These are phyloP conservation scores for Carpinus viminea DNA, from an alignment of 306 rosid genomes.

Conservation along the genomic window DNA sequence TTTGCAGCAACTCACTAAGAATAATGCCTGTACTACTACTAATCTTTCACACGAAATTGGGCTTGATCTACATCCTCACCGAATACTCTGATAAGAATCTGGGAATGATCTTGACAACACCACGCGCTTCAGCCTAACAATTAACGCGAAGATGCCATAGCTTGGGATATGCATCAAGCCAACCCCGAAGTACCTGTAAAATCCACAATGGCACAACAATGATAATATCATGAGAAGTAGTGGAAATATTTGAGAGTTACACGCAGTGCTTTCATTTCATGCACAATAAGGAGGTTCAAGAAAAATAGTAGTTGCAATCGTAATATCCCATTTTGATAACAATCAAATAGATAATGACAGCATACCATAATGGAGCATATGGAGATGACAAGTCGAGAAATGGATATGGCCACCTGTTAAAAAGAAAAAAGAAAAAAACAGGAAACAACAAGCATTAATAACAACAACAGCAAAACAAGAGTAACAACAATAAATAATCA, in stretches of 20 bases:
- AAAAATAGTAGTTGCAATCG: slow-evolving; percentile 4
- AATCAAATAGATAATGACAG: slow-evolving; percentile 8
- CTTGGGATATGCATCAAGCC: slow-evolving; percentile 79
- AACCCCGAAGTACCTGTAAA: slow-evolving; percentile 71
- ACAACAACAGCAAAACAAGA: slow-evolving; percentile 3
- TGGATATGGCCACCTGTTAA: slow-evolving; percentile 93
- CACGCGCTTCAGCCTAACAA: slow-evolving; percentile 53
- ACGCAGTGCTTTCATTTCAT: background rate
- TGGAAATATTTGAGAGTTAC: background rate
- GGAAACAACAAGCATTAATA: background rate
- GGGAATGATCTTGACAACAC: slow-evolving; percentile 56
- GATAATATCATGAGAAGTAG: slow-evolving; percentile 8
- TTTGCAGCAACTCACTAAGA: background rate
- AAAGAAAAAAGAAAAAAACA: background rate
- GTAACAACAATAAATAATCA: slow-evolving; percentile 8
- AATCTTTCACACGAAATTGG: background rate
- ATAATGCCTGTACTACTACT: background rate
- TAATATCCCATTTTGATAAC: background rate
- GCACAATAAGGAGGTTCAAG: background rate
- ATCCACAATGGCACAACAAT: slow-evolving; percentile 7
- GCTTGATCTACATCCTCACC: slow-evolving; percentile 27
- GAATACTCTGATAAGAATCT: slow-evolving; percentile 40
- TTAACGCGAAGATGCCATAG: slow-evolving; percentile 54
- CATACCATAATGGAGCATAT: slow-evolving; percentile 86
- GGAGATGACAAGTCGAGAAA: slow-evolving; percentile 79